A percentile compares a stretch with the other conserved stretches of the same genome.
phyloP scores from a whole-genome alignment of 1,284 basidiomycete species.

The Pseudozyma hubeiensis region DNA sequence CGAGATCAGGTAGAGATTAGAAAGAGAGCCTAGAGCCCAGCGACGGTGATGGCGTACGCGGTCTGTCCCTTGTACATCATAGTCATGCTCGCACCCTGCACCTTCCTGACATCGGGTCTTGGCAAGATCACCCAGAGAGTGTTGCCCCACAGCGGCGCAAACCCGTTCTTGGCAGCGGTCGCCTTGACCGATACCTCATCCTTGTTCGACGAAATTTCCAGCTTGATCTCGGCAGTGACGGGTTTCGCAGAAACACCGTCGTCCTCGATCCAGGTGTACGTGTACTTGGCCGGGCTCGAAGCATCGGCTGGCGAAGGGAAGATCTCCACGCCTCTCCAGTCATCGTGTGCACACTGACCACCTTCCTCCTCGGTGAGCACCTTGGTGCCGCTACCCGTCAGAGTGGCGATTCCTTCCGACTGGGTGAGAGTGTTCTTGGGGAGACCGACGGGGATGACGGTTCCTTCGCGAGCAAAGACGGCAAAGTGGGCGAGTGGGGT shows the following conservation, averaged over 20 bases:
- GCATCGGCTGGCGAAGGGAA: slow-evolving; percentile 66
- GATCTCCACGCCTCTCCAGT: slow-evolving; percentile 70
- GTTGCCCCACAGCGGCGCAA: slow-evolving; percentile 69
- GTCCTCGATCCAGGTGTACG: slow-evolving; percentile 70
- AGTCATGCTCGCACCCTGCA: slow-evolving; percentile 32
- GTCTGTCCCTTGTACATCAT: slow-evolving; percentile 39
- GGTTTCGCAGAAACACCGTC: slow-evolving; percentile 70
- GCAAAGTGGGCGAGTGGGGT: slow-evolving; percentile 70
- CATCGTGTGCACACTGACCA: slow-evolving; percentile 69
- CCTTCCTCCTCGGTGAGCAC: slow-evolving; percentile 67
- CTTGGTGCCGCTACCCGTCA: slow-evolving; percentile 69
- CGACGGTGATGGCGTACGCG: slow-evolving; percentile 36
- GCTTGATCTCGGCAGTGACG: slow-evolving; percentile 61
- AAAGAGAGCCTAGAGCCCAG: slow-evolving; percentile 18
- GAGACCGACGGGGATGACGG: slow-evolving; percentile 70
- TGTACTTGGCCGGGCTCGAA: slow-evolving; percentile 40
- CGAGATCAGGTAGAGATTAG: background rate
- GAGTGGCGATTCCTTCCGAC: slow-evolving; percentile 61
- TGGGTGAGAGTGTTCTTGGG: slow-evolving; percentile 68
- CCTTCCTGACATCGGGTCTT: slow-evolving; percentile 61
- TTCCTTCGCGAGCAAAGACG: slow-evolving; percentile 70
- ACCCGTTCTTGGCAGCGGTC: slow-evolving; percentile 59
- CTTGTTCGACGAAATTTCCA: slow-evolving; percentile 58
- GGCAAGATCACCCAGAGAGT: slow-evolving; percentile 69
- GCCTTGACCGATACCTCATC: slow-evolving; percentile 64